phyloP scores from a whole-genome alignment of 441 rosid species.

The Gossypium schwendimanii region DNA sequence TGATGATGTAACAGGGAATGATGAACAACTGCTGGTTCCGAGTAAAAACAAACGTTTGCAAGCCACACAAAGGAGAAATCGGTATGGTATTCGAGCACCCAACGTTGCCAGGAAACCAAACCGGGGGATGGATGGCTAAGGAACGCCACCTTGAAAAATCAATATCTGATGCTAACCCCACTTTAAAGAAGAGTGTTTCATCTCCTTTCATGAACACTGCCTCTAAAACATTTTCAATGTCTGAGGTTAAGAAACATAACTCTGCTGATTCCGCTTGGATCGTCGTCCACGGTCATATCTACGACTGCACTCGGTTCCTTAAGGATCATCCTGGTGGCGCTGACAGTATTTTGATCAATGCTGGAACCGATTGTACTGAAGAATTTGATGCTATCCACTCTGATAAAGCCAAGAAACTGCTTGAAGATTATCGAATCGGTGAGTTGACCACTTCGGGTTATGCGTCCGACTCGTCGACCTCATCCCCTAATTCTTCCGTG shows the following conservation, averaged over 20 bases:
- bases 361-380: slow-evolving; percentile 86
- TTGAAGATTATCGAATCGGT: slow-evolving; percentile 70
- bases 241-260: slow-evolving; percentile 70
- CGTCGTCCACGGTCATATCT: slow-evolving; percentile 79
- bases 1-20: slow-evolving; percentile 57
- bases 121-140: slow-evolving; percentile 97
- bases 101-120: slow-evolving; percentile 74
- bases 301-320: slow-evolving; percentile 80
- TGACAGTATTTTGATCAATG: slow-evolving; percentile 74
- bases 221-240: slow-evolving; percentile 35
- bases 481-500: slow-evolving; percentile 62
- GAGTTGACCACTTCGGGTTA: slow-evolving; percentile 55
- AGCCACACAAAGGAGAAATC: slow-evolving; percentile 72
- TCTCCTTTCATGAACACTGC: slow-evolving; percentile 3
- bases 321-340: slow-evolving; percentile 88
- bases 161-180: slow-evolving; percentile 26
- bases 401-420: slow-evolving; percentile 69
- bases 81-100: slow-evolving; percentile 84
- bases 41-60: slow-evolving; percentile 63
- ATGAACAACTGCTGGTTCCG: slow-evolving; percentile 99
- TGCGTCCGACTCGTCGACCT: slow-evolving; percentile 41
- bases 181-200: slow-evolving; percentile 32
- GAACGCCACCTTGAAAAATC: slow-evolving; percentile 59
- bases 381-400: slow-evolving; percentile 94
- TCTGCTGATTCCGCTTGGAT: slow-evolving; percentile 77